Evolutionary conservation across 345 rosid genomes (phyloP), one percentile per base, ranked within the genome.

Genomic region (Combretum micranthum): DNA sequence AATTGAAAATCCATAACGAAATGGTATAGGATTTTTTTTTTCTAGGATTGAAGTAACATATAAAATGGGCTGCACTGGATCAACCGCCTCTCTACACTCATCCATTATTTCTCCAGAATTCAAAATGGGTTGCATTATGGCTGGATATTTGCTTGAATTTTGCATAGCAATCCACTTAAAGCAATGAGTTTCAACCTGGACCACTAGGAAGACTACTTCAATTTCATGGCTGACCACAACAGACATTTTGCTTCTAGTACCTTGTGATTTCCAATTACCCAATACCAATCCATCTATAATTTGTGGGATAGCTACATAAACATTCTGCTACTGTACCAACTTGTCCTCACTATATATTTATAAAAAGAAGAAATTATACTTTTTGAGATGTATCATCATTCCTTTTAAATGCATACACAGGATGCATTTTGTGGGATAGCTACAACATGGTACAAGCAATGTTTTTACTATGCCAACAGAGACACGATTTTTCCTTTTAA

Each of bases 51-150:
- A 69, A 63, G 47, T 66, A 44, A 64, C 61, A 15, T 63, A 59
- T 17, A 69, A 60, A 59, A 63, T 51, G 5, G 64, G 75, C 64
- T 55, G 64, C 43, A 73, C 13, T 60, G 59, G 56, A 50, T 68
- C 74, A 69, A 67, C 79, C 9, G 57, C 26, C 20, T 46, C 77
- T 70, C 52, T 70, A 70, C 94, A 83, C 22, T 75, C 70, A 58
- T 86, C 81, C 16, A 86, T 25, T 26, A 81, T 74, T 78, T 81
- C 80, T 53, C 74, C 83, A 0, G 90, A 72, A 69, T 79, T 77
- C 52, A 86, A 80, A 62, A 86, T 70, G 57, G 83, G 82, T 78
- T 86, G 90, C 87, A 86, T 79, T 53, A 79, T 65, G 59, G 83
- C 84, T 14, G 90, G 85, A 20, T 72, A 73, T 50, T 63, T 71